phyloP scores from a whole-genome alignment of 306 rosid species.

The Vicia faba region DNA sequence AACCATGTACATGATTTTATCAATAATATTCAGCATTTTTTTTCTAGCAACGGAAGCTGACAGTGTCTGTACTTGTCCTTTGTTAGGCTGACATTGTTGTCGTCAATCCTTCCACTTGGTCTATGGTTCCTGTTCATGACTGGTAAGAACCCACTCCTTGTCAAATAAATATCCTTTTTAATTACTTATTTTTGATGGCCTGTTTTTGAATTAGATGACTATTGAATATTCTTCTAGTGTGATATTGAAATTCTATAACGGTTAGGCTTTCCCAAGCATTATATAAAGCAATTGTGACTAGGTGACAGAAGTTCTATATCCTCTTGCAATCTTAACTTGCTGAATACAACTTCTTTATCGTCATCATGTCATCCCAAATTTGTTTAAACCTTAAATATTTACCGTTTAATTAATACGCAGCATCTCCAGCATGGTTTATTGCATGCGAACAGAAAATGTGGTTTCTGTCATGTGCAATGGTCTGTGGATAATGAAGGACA shows the following conservation, averaged over 20 bases:
- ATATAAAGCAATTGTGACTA: conserved; percentile 14
- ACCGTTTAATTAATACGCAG: conserved; percentile 50
- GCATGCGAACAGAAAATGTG: conserved; percentile 82
- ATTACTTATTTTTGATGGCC: background rate
- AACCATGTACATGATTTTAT: background rate
- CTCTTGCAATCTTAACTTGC: conserved; percentile 9
- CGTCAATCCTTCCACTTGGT: conserved; percentile 71
- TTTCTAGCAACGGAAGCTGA: conserved; percentile 36
- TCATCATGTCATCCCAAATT: conserved; percentile 10
- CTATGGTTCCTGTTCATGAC: conserved; percentile 85
- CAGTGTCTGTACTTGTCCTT: conserved; percentile 33
- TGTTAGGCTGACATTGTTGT: conserved; percentile 82
- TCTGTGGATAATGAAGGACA: conserved; percentile 81
- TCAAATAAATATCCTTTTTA: background rate
- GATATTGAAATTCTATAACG: background rate
- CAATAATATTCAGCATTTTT: conserved; percentile 1
- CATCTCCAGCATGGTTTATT: conserved; percentile 76
- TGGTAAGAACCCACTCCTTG: conserved; percentile 48
- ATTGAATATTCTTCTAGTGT: conserved; percentile 6
- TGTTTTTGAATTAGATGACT: conserved; percentile 4
- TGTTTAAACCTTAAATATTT: conserved; percentile 31
- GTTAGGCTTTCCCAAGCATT: conserved; percentile 22
- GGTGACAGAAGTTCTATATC: background rate
- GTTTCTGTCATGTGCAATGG: conserved; percentile 86
- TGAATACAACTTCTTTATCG: conserved; percentile 12